Evolutionary conservation across 148 eudicot species (phyloP).

Genomic region (Camellia sinensis): DNA sequence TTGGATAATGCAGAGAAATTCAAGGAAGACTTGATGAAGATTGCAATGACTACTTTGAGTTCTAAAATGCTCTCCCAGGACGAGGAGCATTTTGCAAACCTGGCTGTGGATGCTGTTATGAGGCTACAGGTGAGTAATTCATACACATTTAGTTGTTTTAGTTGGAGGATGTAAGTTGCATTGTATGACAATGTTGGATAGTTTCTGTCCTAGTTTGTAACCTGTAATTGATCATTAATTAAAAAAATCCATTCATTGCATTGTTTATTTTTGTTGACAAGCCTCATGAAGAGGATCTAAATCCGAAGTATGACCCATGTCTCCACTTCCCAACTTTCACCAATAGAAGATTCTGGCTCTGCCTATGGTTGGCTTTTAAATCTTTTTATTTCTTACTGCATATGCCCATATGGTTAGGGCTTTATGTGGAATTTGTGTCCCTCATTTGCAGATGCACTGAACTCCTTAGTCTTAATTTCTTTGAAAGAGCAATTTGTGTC

Average conservation of each 20-base stretch:
- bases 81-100: slow-evolving; percentile 87
- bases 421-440: neutral
- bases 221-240: neutral
- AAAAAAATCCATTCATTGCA: neutral
- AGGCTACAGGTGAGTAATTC: slow-evolving; percentile 68
- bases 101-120: slow-evolving; percentile 99
- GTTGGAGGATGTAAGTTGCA: neutral
- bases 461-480: neutral
- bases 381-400: neutral
- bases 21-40: slow-evolving; percentile 87
- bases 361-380: neutral
- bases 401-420: neutral
- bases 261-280: slow-evolving; percentile 9
- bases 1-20: slow-evolving; percentile 69
- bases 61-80: slow-evolving; percentile 96
- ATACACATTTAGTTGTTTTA: slow-evolving; percentile 3
- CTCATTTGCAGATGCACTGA: neutral
- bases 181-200: neutral
- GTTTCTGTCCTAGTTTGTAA: neutral
- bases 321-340: neutral
- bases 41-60: slow-evolving; percentile 97
- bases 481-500: neutral
- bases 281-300: too few species aligned
- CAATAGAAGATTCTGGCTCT: neutral
- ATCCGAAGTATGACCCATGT: neutral